These are phyloP conservation scores for Exophiala dermatitidis DNA, from an alignment of 2,329 filamentous ascomycete genomes.

Conservation along the genomic window DNA sequence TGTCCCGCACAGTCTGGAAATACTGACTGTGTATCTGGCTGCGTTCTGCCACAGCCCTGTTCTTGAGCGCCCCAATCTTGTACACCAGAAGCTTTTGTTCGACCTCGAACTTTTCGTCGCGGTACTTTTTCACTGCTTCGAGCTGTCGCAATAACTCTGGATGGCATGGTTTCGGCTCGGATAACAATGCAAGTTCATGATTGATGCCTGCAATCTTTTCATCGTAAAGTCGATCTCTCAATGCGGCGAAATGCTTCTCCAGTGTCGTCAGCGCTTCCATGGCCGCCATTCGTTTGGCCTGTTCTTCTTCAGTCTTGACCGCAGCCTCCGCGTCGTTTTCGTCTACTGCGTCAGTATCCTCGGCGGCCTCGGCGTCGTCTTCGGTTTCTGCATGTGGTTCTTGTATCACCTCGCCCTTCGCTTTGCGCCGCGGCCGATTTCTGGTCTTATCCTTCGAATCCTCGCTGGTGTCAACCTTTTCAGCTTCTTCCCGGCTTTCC, in stretches of 20 bases:
- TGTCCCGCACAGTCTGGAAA: constrained; percentile 76
- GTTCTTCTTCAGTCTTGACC: constrained; percentile 48
- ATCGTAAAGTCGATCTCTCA: constrained; percentile 75
- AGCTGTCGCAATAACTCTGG: constrained; percentile 88
- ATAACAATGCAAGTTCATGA: constrained; percentile 55
- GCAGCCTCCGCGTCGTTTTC: constrained; percentile 36
- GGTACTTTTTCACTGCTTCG: constrained; percentile 72
- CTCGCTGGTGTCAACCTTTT: constrained; percentile 60
- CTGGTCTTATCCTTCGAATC: constrained; percentile 40
- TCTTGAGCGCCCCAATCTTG: constrained; percentile 64
- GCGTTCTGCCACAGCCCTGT: constrained; percentile 69
- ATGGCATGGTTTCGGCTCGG: constrained; percentile 59
- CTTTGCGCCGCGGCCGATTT: constrained; percentile 37
- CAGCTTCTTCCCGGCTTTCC: constrained; percentile 33
- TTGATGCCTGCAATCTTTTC: constrained; percentile 80
- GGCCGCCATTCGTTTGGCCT: constrained; percentile 69
- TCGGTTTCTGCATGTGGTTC: constrained; percentile 41
- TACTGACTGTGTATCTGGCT: constrained; percentile 85
- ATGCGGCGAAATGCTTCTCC: constrained; percentile 79
- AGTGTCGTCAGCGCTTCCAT: constrained; percentile 72
- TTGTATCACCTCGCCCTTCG: constrained; percentile 34
- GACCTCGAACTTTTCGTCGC: constrained; percentile 70
- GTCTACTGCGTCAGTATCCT: constrained; percentile 42
- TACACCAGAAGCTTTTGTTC: constrained; percentile 68
- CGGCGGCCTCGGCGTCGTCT: constrained; percentile 45